Percentiles rank a stretch among this genome's conserved stretches.
Conservation (phyloP, 805 yeast species). For the Ogataea angusta region DNA sequence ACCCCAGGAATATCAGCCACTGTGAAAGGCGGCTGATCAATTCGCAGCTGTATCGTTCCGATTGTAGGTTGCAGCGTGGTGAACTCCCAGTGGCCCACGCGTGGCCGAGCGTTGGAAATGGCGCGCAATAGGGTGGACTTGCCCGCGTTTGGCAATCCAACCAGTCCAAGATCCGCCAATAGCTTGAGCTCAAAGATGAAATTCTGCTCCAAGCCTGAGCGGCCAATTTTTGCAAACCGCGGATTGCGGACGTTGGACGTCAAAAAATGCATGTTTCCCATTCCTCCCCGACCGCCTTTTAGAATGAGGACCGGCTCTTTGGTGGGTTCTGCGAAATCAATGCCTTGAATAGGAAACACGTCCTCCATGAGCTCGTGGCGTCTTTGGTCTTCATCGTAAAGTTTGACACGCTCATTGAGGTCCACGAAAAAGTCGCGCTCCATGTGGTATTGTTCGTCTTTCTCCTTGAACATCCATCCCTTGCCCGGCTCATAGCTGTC, state of each 20-base stretch:
- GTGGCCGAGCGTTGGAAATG: constrained; percentile 83
- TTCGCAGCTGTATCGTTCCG: constrained; percentile 74
- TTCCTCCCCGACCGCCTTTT: constrained; percentile 89
- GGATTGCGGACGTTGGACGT: constrained; percentile 86
- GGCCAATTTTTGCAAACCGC: constrained; percentile 77
- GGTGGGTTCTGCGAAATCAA: constrained; percentile 64
- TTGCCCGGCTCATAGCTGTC: constrained; percentile 62
- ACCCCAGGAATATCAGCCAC: constrained; percentile 99
- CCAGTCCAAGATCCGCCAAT: constrained; percentile 89
- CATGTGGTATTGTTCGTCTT: constrained; percentile 65
- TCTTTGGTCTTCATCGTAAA: constrained; percentile 57
- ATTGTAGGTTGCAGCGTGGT: constrained; percentile 90
- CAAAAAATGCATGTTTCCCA: constrained; percentile 94
- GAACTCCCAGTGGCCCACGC: constrained; percentile 96
- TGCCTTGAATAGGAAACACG: constrained; percentile 74
- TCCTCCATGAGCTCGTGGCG: constrained; percentile 61
- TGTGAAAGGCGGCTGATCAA: constrained; percentile 69
- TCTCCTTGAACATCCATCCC: constrained; percentile 88
- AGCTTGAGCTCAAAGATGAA: constrained; percentile 83
- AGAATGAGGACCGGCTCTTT: constrained; percentile 65
- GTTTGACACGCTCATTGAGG: constrained; percentile 59
- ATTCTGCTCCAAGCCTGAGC: constrained; percentile 59
- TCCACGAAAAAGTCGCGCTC: constrained; percentile 63
- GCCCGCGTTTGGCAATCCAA: constrained; percentile 96
- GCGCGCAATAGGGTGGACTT: constrained; percentile 86